Evolutionary conservation across 306 rosid species (phyloP), one percentile per base, ranked within the genome.

Genomic region (Trifolium pratense): DNA sequence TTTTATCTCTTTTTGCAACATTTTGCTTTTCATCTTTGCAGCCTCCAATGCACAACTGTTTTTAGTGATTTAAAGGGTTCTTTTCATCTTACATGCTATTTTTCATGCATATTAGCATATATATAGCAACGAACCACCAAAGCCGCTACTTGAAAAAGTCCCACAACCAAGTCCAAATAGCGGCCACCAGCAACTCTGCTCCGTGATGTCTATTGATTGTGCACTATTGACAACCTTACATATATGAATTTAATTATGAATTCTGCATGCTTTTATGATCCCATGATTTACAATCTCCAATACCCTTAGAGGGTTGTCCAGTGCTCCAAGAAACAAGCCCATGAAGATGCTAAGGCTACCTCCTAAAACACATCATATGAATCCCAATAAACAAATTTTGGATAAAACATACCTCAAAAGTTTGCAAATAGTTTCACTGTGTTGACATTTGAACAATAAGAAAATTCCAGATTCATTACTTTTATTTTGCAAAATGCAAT

Each of bases 301-400:
- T n/a, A n/a, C n/a, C n/a, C n/a, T n/a, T n/a, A n/a, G 3, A 61
- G 96, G 93, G 71, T 72, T 93, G 76, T 93, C 96, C 63, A 88
- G 52, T 3, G 96, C 82, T 29, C 91, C 98, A 12, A 93, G 79
- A 89, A 93, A 88, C 81, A 93, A 71, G 76, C 98, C 97, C 96
- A 93, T 84, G 84, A 79, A 76, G 53, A 91, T 57, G 56, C 97
- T 92, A 85, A 93, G 89, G 11, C 94, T 96, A 62, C 98, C 98
- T 18, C 98, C 97, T 91, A 75, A 51, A 82, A 57, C 26, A 45
- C 56, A 74, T 77, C 74, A 84, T 64, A 77, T 70, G 32, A 74
- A 74, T 48, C 74, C 81, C 56, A 79, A 26, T 9, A 46, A 63
- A 55, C 49, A 51, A 39, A 1, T 42, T 55, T 7, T 70, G 51